Evolutionary conservation across 306 rosid genomes (phyloP), one percentile per base, ranked within the genome.

Genomic region (Casuarina equisetifolia): DNA sequence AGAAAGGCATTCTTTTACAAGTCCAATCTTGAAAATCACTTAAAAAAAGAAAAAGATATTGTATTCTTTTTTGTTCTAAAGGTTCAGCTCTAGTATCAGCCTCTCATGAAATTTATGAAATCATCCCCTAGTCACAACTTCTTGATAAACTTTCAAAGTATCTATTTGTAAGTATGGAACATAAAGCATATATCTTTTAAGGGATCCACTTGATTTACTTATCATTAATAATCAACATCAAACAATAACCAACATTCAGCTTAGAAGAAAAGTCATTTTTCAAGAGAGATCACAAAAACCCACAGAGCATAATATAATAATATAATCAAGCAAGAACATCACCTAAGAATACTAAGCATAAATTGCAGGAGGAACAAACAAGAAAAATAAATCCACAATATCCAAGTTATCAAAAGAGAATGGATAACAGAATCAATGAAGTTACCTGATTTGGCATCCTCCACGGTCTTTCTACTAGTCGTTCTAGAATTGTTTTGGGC

Each of bases 401-500:
- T 16, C 49, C 5, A 49, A 74, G 57, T 9, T 7, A 35, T 52
- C 36, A 68, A 62, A 64, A 64, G 44, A 39, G 32, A 25, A 53
- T 55, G 46, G 6, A 66, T 0, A 77, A 46, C 77, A 64, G 2
- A 72, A 16, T 74, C 32, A 70, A 57, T 57, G 38, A 5, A 10
- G 48, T 85, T 86, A 95, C 99, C 99, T 83, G 79, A 81, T 43
- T 92, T 97, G 64, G 91, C 88, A 88, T 91, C 99, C 84, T 89
- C 91, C 35, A 90, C 35, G 70, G 72, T 73, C 84, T 90, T 91
- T 46, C 79, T 49, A 42, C 82, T 84, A 72, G 58, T 85, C 78
- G 97, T 88, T 88, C 97, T 87, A 48, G 96, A 83, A 82, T 92
- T 91, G 88, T 82, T 92, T 87, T 83, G 87, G 68, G 97, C 99